Base-by-base conservation (phyloP, 495 filamentous ascomycete species). In the Neurospora sp. region DNA sequence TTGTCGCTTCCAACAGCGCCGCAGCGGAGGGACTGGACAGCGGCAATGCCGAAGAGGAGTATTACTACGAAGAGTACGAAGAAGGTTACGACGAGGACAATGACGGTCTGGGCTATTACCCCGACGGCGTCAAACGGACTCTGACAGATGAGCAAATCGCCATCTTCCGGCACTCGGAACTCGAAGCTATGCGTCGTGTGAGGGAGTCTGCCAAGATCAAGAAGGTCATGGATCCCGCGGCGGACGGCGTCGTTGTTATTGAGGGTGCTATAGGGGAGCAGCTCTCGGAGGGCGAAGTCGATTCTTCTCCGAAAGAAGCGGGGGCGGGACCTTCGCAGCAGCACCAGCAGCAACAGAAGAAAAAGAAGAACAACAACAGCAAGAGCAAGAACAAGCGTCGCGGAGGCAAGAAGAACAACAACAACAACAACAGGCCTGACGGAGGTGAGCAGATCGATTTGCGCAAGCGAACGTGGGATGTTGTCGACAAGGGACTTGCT, bases 91-190 rank as follows among this genome's bases (percentile, higher is more conserved):
- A 81, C 8, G 75, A 81, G 8, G 79, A 86, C 12, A 84, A 93
- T 17, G 91, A 96, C 75, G 90, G 84, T 8, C 86, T 97, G 14
- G 96, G 94, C 31, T 96, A 94, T 80, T 99, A 98, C 78, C 83
- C 87, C 7, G 94, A 98, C 75, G 95, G 96, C 16, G 88, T 89
- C 70, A 97, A 97, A 79, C 90, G 96, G 7, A 97, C 94, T 8
- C 83, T 99, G 69, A 98, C 96, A 3, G 93, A 97, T 79, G 92
- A 93, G 71, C 92, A 99, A 81, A 93, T 98, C 61, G 89, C 86
- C 20, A 96, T 97, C 45, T 97, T 98, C 78, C 85, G 96, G 72
- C 92, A 96, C 78, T 96, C 91, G 16, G 96, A 99, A 82, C 87
- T 98, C 59, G 89, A 97, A 77, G 77, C 85, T 8, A 81, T 97